A percentile compares a stretch with the other conserved stretches of the same genome.
phyloP scores from a whole-genome alignment of 2,329 filamentous ascomycete genomes.

The Fusarium keratoplasticum region DNA sequence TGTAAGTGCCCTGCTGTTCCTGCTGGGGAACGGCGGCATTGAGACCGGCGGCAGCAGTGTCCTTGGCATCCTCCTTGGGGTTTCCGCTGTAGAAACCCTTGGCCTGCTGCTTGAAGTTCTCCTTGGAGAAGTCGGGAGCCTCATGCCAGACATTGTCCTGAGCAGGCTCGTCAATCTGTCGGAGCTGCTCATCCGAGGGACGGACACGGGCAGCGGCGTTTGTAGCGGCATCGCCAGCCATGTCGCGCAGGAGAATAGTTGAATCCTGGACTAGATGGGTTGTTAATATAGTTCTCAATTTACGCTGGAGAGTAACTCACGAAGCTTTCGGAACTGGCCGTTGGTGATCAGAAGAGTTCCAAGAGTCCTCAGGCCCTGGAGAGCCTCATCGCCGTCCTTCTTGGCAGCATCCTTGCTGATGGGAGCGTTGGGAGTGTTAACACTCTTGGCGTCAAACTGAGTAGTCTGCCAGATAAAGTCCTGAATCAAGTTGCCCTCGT shows the following conservation, averaged over 20 bases:
- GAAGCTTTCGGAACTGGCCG: slow-evolving; percentile 92
- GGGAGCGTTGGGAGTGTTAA: slow-evolving; percentile 72
- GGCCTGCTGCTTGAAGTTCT: slow-evolving; percentile 75
- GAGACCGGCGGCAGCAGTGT: slow-evolving; percentile 68
- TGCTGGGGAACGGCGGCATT: slow-evolving; percentile 60
- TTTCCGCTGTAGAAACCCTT: slow-evolving; percentile 70
- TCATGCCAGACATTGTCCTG: slow-evolving; percentile 96
- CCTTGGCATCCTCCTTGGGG: slow-evolving; percentile 68
- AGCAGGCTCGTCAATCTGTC: slow-evolving; percentile 84
- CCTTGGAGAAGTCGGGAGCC: slow-evolving; percentile 78
- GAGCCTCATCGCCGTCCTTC: slow-evolving; percentile 84
- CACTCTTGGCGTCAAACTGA: slow-evolving; percentile 73
- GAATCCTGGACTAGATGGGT: slow-evolving; percentile 75
- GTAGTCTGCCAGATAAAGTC: slow-evolving; percentile 97
- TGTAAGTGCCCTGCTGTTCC: slow-evolving; percentile 34
- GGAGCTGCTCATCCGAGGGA: slow-evolving; percentile 80
- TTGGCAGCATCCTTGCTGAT: slow-evolving; percentile 81
- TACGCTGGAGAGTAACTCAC: slow-evolving; percentile 61
- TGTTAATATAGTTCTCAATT: slow-evolving; percentile 23
- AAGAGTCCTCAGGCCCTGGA: slow-evolving; percentile 87
- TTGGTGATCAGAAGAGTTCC: slow-evolving; percentile 94
- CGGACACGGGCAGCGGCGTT: slow-evolving; percentile 81
- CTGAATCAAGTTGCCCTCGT: slow-evolving; percentile 92
- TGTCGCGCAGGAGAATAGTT: slow-evolving; percentile 83
- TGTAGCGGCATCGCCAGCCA: slow-evolving; percentile 88